Evolutionary conservation across 2,329 filamentous ascomycete species (phyloP).

Genomic region (Aspergillus piperis): DNA sequence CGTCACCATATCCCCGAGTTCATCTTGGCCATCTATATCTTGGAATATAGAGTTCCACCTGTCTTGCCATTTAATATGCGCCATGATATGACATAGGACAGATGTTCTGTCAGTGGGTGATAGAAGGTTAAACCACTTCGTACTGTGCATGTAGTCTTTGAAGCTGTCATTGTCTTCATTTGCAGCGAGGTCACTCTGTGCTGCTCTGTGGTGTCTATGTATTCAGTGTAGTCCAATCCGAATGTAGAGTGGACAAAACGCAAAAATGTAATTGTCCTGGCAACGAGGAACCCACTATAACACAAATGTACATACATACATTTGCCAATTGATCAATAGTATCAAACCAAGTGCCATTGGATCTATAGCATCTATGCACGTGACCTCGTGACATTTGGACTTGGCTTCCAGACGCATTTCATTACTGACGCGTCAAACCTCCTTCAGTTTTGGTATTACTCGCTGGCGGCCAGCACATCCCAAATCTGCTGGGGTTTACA

Average conservation of each 20-base stretch:
- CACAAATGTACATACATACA: too few relatives aligned
- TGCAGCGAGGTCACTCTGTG: neutral
- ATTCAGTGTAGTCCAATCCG: neutral
- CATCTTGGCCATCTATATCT: too few relatives aligned
- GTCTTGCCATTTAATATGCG: neutral
- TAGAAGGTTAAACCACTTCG: neutral
- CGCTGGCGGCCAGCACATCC: too few relatives aligned
- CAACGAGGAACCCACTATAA: neutral
- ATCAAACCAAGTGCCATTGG: neutral
- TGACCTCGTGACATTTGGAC: too few relatives aligned
- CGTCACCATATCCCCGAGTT: too few relatives aligned
- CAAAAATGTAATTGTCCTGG: neutral
- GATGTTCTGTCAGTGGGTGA: neutral
- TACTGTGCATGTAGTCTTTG: neutral
- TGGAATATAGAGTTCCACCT: too few relatives aligned
- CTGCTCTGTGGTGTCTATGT: neutral
- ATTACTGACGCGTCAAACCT: too few relatives aligned
- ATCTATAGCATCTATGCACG: too few relatives aligned
- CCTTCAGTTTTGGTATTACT: too few relatives aligned
- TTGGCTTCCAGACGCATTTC: too few relatives aligned
- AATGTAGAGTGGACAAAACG: neutral
- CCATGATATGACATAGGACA: neutral
- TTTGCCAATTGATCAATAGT: neutral
- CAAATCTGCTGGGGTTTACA: too few relatives aligned
- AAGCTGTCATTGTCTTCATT: neutral